These are phyloP conservation scores for Artemisia princeps DNA, from an alignment of 140 eudicot genomes.

Conservation along the genomic window DNA sequence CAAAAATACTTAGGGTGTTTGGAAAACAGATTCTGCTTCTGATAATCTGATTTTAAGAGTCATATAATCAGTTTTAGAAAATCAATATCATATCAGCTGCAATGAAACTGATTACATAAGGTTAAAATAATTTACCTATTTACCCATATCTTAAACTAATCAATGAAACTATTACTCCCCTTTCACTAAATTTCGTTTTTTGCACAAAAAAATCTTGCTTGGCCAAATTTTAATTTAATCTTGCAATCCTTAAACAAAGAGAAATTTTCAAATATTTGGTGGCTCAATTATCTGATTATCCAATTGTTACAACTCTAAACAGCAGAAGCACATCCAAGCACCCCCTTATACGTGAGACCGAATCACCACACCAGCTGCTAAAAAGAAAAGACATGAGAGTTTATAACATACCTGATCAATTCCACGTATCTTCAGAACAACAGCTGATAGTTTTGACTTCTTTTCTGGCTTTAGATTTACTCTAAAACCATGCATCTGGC, in stretches of 20 bases:
- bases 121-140: background rate
- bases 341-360: background rate
- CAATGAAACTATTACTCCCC: background rate
- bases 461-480: conserved; percentile 86
- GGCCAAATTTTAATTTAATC: background rate
- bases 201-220: background rate
- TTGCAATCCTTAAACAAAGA: background rate
- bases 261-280: background rate
- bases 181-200: background rate
- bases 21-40: background rate
- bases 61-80: background rate
- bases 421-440: conserved; percentile 92
- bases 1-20: background rate
- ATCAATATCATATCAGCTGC: background rate
- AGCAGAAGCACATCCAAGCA: background rate
- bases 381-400: background rate
- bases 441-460: conserved; percentile 87
- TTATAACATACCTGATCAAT: conserved; percentile 68
- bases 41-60: background rate
- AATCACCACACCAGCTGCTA: background rate
- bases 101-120: background rate
- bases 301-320: background rate
- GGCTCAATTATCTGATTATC: background rate
- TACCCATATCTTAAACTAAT: background rate
- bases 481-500: conserved; percentile 60